These are phyloP conservation scores for Pythium sukuiense DNA, from an alignment of 352 stramenopile species.

Conservation along the genomic window DNA sequence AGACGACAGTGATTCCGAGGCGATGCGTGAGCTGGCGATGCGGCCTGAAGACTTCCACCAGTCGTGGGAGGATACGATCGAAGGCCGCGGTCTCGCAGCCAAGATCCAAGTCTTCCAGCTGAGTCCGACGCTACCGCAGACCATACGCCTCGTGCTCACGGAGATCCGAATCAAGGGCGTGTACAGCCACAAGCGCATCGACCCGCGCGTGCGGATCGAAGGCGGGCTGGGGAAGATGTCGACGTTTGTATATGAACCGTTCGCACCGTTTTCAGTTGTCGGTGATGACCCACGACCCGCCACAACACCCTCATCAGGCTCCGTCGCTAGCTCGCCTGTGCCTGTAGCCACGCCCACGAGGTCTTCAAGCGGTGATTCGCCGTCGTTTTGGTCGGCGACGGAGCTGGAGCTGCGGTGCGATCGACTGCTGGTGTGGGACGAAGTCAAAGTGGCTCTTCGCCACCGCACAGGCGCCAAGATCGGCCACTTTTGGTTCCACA, in stretches of 20 bases:
- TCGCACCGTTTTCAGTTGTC: background rate
- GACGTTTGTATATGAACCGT: slow-evolving; percentile 12
- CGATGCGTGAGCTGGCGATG: slow-evolving; percentile 37
- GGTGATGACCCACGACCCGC: background rate
- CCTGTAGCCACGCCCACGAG: slow-evolving; percentile 3
- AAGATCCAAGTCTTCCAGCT: slow-evolving; percentile 23
- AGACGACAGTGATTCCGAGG: slow-evolving; percentile 10
- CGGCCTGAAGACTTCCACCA: slow-evolving; percentile 39
- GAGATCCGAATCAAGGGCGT: slow-evolving; percentile 45
- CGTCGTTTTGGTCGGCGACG: slow-evolving; percentile 23
- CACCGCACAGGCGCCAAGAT: slow-evolving; percentile 41
- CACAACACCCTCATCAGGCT: background rate
- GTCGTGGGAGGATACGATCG: slow-evolving; percentile 48
- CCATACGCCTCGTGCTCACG: slow-evolving; percentile 39
- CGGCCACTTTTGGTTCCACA: slow-evolving; percentile 81
- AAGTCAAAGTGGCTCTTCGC: slow-evolving; percentile 56
- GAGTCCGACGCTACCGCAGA: slow-evolving; percentile 32
- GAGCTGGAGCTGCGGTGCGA: slow-evolving; percentile 48
- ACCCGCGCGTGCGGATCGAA: slow-evolving; percentile 57
- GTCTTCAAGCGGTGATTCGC: background rate
- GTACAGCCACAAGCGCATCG: slow-evolving; percentile 46
- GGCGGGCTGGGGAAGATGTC: slow-evolving; percentile 26
- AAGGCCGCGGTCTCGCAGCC: slow-evolving; percentile 29
- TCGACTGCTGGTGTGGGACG: slow-evolving; percentile 56
- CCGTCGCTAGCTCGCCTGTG: background rate